phyloP scores from a whole-genome alignment of 169 alveolate genomes.

The Cryptosporidium meleagridis region DNA sequence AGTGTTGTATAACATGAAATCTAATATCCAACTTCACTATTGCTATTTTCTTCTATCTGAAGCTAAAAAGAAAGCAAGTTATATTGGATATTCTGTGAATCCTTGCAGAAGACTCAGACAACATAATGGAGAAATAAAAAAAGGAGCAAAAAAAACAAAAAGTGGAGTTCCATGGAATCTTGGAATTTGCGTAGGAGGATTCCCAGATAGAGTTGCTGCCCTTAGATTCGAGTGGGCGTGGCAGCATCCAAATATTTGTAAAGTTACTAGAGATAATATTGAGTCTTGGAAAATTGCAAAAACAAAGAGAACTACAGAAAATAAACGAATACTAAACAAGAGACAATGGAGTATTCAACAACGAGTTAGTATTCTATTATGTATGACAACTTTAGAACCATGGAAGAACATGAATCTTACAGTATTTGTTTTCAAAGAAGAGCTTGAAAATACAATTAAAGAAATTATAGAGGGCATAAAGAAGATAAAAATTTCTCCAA shows the following conservation, averaged over 20 bases:
- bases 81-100: slow-evolving; percentile 83
- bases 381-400: slow-evolving; percentile 59
- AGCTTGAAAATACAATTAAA: slow-evolving; percentile 7
- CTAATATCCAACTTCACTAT: slow-evolving; percentile 8
- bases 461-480: not conserved
- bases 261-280: slow-evolving; percentile 35
- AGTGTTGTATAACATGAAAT: not conserved
- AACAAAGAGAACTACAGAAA: not conserved
- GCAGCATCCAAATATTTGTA: slow-evolving; percentile 82
- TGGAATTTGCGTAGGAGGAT: slow-evolving; percentile 81
- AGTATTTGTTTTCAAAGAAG: slow-evolving; percentile 26
- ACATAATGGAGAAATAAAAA: slow-evolving; percentile 84
- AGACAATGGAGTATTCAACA: slow-evolving; percentile 74
- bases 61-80: slow-evolving; percentile 67
- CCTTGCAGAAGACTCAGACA: slow-evolving; percentile 83
- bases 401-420: slow-evolving; percentile 57
- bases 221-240: slow-evolving; percentile 86
- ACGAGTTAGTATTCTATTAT: slow-evolving; percentile 40
- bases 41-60: slow-evolving; percentile 62
- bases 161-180: slow-evolving; percentile 84
- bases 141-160: slow-evolving; percentile 83
- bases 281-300: slow-evolving; percentile 45
- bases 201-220: slow-evolving; percentile 83
- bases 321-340: slow-evolving; percentile 1
- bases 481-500: not conserved